Evolutionary conservation across 1,139 yeast species (phyloP), one percentile per base, ranked within the genome.

Genomic region (Saccharomyces hybrid): DNA sequence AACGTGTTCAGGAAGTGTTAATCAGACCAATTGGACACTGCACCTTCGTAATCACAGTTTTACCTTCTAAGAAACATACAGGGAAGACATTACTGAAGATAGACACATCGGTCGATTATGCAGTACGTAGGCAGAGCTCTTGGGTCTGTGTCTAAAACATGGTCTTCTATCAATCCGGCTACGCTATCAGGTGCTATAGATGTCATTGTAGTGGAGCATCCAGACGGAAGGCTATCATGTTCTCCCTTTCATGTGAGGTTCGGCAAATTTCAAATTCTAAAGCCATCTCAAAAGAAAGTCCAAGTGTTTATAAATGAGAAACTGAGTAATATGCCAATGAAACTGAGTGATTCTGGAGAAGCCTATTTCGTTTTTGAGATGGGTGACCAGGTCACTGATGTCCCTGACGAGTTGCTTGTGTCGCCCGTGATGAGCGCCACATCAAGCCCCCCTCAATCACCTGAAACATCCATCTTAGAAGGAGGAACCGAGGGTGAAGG

Each of bases 131-230:
- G 96, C 20, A 80, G 95, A 69, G 98, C 96, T 13, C 86, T 95
- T 54, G 97, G 89, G 47, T 86, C 95, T 50, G 96, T 93, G 23
- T 89, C 96, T 58, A 91, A 90, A 71, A 95, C 96, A 53, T 93
- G 97, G 98, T 90, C 90, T 64, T 89, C 97, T 38, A 83, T 93
- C 64, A 93, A 93, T 65, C 99, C 99, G 1, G 91, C 98, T 2
- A 93, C 99, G 0, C 77, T 93, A 28, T 85, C 96, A 34, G 99
- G 99, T 3, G 99, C 99, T 32, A 93, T 93, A 69, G 99, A 93
- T 71, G 90, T 95, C 57, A 89, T 93, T 49, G 99, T 91, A 7
- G 86, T 95, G n/a, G 96, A 93, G 71, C 95, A 88, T 66, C 88
- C 88, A 14, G 84, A 86, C 68, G 88, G 88, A 0, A 82, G 88